Percentiles rank a stretch among this genome's conserved stretches.
Evolutionary conservation across 495 filamentous ascomycete genomes (phyloP).

Genomic region (Lepidopterella palustris): DNA sequence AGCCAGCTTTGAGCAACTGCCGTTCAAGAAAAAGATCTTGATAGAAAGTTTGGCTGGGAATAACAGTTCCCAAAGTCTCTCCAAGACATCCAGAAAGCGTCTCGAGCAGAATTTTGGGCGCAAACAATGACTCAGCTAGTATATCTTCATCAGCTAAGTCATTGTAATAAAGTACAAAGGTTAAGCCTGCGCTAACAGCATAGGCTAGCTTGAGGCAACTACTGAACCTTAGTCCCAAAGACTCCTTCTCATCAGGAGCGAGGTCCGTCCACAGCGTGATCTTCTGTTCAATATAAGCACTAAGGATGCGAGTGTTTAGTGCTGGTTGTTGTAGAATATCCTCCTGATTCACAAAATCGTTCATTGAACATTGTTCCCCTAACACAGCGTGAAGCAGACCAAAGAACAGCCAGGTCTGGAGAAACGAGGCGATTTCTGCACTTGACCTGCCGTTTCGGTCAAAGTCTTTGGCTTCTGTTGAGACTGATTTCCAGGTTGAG

Average conservation of each 20-base stretch:
- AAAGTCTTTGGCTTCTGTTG: neutral
- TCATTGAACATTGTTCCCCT: neutral
- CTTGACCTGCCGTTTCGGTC: neutral
- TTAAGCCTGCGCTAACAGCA: too few species aligned
- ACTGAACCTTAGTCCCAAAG: too few species aligned
- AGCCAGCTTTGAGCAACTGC: neutral
- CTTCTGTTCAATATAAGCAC: neutral
- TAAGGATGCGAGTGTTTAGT: neutral
- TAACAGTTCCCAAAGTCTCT: neutral
- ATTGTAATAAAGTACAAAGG: too few species aligned
- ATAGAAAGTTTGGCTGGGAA: too few species aligned
- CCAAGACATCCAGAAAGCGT: neutral
- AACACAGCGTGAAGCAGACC: neutral
- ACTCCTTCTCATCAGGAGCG: too few species aligned
- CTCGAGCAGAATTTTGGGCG: neutral
- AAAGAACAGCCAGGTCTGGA: conserved; percentile 19
- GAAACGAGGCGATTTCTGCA: conserved; percentile 1
- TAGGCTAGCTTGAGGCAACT: too few species aligned
- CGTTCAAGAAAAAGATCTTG: neutral
- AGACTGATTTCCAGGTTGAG: neutral
- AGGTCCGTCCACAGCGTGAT: too few species aligned
- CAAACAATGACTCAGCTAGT: neutral
- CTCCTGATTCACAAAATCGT: conserved; percentile 5
- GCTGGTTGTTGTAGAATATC: neutral
- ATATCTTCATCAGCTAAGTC: too few species aligned